phyloP scores from a whole-genome alignment of 1,284 basidiomycete genomes.

The Cryptococcus floricola region DNA sequence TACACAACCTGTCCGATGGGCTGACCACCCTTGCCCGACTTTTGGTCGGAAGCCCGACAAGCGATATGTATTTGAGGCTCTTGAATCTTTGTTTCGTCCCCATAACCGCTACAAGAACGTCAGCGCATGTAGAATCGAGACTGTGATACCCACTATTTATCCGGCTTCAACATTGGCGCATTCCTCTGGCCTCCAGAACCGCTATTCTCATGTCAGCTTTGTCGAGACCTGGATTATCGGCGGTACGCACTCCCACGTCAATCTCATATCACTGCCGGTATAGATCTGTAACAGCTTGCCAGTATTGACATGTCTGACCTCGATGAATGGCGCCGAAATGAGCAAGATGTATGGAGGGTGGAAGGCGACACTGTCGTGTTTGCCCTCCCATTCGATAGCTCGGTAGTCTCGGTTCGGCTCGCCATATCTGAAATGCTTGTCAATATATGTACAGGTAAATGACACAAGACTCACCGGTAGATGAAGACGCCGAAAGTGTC shows the following conservation, averaged over 20 bases:
- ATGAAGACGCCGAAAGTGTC: constrained; percentile 77
- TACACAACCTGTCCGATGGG: constrained; percentile 46
- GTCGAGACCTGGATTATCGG: neutral
- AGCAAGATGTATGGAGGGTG: constrained; percentile 85
- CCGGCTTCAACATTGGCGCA: constrained; percentile 31
- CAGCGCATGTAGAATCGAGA: neutral
- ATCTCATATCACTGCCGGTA: constrained; percentile 71
- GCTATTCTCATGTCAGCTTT: constrained; percentile 17
- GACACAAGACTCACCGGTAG: constrained; percentile 21
- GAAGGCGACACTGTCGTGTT: constrained; percentile 77
- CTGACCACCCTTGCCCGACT: constrained; percentile 25
- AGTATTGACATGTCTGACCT: constrained; percentile 79
- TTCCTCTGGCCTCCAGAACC: constrained; percentile 41
- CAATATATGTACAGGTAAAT: neutral
- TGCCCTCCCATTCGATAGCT: constrained; percentile 93
- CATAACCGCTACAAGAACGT: constrained; percentile 34
- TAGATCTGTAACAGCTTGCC: constrained; percentile 88
- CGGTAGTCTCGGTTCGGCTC: constrained; percentile 66
- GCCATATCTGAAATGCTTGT: constrained; percentile 61
- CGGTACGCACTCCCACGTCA: constrained; percentile 66
- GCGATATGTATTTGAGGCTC: constrained; percentile 49
- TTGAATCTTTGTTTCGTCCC: constrained; percentile 43
- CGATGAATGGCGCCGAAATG: constrained; percentile 87
- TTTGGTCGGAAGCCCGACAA: constrained; percentile 32
- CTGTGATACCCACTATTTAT: constrained; percentile 25